Evolutionary conservation across 73 alveolate genomes (phyloP).

Genomic region (Paraurostyla sp.): DNA sequence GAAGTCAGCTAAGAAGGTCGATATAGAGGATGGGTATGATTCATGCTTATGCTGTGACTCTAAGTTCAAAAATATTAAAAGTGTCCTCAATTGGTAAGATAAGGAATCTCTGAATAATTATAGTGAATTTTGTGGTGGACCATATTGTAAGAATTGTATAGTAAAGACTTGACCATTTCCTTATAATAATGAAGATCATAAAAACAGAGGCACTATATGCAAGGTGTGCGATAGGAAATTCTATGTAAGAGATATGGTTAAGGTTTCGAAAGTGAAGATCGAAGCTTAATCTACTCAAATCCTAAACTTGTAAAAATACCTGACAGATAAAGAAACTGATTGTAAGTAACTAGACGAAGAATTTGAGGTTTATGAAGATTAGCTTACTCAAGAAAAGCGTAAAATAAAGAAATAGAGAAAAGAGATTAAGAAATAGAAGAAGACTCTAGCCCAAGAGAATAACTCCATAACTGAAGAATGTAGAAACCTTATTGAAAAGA

Average conservation of each 20-base stretch:
- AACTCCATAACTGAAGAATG: neutral
- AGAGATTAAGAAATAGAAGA: neutral
- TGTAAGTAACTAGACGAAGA: constrained; percentile 12
- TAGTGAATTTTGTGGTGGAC: constrained; percentile 35
- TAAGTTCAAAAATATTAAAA: neutral
- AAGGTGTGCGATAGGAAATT: constrained; percentile 46
- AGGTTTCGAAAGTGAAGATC: neutral
- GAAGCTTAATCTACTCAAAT: neutral
- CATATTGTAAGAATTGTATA: neutral
- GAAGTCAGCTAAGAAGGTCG: neutral
- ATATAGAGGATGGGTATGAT: neutral
- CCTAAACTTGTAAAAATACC: neutral
- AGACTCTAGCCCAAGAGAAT: neutral
- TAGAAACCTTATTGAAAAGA: neutral
- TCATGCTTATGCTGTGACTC: neutral
- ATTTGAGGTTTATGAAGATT: neutral
- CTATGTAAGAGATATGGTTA: neutral
- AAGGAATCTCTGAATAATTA: neutral
- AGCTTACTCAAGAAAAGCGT: neutral
- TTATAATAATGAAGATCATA: neutral
- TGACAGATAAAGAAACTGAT: neutral
- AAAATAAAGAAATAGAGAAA: neutral
- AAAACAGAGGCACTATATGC: constrained; percentile 10
- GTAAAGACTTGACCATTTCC: constrained; percentile 16
- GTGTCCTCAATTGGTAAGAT: constrained; percentile 12